phyloP scores from a whole-genome alignment of 2,329 filamentous ascomycete genomes.

The Verticillium dahliae region DNA sequence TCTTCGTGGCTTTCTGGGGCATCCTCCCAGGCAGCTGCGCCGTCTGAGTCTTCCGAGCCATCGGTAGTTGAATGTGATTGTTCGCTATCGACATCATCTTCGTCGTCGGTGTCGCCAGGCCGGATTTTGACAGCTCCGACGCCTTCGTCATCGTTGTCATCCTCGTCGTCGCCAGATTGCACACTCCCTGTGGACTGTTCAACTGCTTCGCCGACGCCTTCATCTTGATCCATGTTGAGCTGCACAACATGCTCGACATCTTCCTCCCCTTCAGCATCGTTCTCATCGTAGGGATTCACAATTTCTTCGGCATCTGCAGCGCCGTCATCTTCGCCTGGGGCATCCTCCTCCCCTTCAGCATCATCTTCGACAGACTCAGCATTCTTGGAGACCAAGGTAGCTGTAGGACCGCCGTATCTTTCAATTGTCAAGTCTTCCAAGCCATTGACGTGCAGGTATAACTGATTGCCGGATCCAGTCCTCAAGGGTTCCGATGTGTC shows the following conservation, averaged over 20 bases:
- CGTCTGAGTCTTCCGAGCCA: conserved; percentile 48
- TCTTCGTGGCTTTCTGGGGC: conserved; percentile 48
- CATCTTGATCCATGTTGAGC: not conserved
- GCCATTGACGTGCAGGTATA: not conserved
- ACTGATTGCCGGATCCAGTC: not conserved
- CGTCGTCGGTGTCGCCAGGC: conserved; percentile 41
- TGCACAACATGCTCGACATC: conserved; percentile 23
- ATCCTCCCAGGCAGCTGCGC: conserved; percentile 52
- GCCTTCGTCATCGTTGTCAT: conserved; percentile 39
- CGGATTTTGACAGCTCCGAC: conserved; percentile 52
- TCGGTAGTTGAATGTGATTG: conserved; percentile 39
- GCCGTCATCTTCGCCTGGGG: conserved; percentile 22
- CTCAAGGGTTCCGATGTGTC: not conserved
- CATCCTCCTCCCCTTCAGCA: conserved; percentile 15
- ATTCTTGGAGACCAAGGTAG: conserved; percentile 1
- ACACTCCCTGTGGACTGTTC: not conserved
- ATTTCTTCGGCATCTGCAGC: conserved; percentile 11
- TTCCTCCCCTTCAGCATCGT: conserved; percentile 30
- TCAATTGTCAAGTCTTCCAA: conserved; percentile 1
- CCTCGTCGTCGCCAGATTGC: conserved; percentile 14
- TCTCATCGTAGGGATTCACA: conserved; percentile 23
- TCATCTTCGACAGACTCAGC: conserved; percentile 5
- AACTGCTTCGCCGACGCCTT: not conserved
- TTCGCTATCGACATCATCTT: conserved; percentile 32
- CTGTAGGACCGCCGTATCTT: not conserved